Evolutionary conservation across 345 rosid species (phyloP).

Genomic region (Hibiscus trionum): DNA sequence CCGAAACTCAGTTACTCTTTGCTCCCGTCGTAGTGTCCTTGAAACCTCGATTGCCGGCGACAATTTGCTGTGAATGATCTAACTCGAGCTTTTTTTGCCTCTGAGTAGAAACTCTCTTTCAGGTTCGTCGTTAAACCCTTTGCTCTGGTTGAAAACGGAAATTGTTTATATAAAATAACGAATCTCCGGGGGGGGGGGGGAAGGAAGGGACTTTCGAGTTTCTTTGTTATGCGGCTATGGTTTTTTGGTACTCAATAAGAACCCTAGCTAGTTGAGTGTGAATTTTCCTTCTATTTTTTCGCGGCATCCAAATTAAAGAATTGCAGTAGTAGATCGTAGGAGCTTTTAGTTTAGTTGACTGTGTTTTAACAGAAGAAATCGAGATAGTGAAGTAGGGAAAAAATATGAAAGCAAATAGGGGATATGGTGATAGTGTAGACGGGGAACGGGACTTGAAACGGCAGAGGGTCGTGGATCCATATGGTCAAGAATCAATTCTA

Average conservation of each 20-base stretch:
- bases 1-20: background rate
- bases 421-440: slow-evolving; percentile 28
- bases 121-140: background rate
- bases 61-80: background rate
- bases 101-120: background rate
- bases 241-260: background rate
- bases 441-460: slow-evolving; percentile 40
- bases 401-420: slow-evolving; percentile 34
- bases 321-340: background rate
- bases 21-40: background rate
- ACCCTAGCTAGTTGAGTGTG: background rate
- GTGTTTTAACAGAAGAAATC: slow-evolving; percentile 1
- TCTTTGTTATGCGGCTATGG: background rate
- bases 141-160: too few species aligned
- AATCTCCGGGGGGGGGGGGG: background rate
- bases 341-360: background rate
- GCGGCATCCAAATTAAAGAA: background rate
- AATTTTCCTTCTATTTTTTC: background rate
- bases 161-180: background rate
- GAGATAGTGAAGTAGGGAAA: background rate
- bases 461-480: slow-evolving; percentile 30
- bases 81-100: background rate
- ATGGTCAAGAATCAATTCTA: slow-evolving; percentile 21
- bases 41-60: background rate
- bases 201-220: background rate